These are phyloP conservation scores for Neopestalotiopsis sp. DNA, from an alignment of 2,329 filamentous ascomycete species.

Conservation along the genomic window DNA sequence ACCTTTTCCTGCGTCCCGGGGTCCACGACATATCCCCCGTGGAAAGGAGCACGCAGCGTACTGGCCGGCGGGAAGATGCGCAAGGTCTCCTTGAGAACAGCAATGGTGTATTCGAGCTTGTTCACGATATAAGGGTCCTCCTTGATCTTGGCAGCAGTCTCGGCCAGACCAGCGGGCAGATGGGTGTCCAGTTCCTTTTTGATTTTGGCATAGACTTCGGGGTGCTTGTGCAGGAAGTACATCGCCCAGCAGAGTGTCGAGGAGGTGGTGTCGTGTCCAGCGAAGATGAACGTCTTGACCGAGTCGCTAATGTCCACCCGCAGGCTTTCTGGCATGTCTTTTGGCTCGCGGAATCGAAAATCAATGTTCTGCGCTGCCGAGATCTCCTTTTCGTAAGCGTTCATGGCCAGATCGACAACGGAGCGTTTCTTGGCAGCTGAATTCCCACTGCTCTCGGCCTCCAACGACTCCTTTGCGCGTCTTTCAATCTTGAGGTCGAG, in stretches of 20 bases:
- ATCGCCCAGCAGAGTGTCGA: constrained; percentile 6
- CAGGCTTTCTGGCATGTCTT: constrained; percentile 5
- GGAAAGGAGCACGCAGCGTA: not conserved
- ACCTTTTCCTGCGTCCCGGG: not conserved
- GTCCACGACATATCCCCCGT: not conserved
- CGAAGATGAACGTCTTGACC: constrained; percentile 16
- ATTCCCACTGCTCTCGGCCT: not conserved
- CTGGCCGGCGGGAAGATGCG: not conserved
- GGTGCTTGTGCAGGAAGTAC: constrained; percentile 7
- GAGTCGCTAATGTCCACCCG: constrained; percentile 5
- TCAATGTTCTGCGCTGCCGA: not conserved
- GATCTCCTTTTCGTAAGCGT: constrained; percentile 11
- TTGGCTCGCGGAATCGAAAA: not conserved
- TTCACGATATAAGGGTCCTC: constrained; percentile 6
- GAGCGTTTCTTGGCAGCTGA: constrained; percentile 10
- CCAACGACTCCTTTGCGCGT: not conserved
- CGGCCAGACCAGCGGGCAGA: not conserved
- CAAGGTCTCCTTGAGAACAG: constrained; percentile 17
- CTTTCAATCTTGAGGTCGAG: constrained; percentile 8
- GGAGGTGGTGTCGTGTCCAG: constrained; percentile 7
- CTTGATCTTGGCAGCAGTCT: not conserved
- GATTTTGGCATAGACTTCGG: not conserved
- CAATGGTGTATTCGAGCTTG: constrained; percentile 10
- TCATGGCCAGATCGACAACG: constrained; percentile 10
- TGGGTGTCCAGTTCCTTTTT: not conserved